Evolutionary conservation across 2,329 filamentous ascomycete species (phyloP), one percentile per base, ranked within the genome.

Genomic region (Cytospora mali): DNA sequence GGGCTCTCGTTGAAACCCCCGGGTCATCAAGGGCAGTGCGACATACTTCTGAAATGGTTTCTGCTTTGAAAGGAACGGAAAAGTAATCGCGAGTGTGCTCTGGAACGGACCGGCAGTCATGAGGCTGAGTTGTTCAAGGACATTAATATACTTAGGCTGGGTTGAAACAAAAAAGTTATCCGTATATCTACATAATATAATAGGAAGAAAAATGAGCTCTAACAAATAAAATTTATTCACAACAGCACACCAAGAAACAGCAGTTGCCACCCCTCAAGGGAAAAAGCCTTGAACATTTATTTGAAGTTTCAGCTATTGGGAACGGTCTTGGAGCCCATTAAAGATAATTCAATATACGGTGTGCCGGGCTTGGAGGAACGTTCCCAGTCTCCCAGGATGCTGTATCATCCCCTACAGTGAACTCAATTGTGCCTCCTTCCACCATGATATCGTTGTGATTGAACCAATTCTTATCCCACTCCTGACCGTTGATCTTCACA

Each of bases 381-480:
- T 76, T 75, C 0, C 80, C 81, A 5, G 71, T 77, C 66, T 84
- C 82, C 81, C 81, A 83, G 4, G 66, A 59, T 28, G 68, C 75
- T 62, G 69, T 69, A 29, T 80, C 72, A 3, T 69, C 51, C 0
- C 79, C 79, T 35, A 83, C 66, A 27, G 75, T 74, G 69, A 84
- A 84, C 68, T 84, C 78, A 29, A 84, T 74, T 11, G 70, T 75
- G 0, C 80, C 80, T 0, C 79, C 80, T 25, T 76, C 68, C 0
- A 72, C 68, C 65, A 80, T 72, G 5, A 80, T 65, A 68, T 86
- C 80, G 1, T 78, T 75, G 69, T 86, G 82, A 61, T 79, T 75
- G 21, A 86, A 75, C 84, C 84, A 86, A 59, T 82, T 86, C 72
- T 77, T 79, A 0, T 74, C 68, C 84, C 83, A 85, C 0, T 61